Percentiles rank a stretch among this genome's conserved stretches.
phyloP scores from a whole-genome alignment of 2,329 filamentous ascomycete genomes.

The Metarhizium robertsii region DNA sequence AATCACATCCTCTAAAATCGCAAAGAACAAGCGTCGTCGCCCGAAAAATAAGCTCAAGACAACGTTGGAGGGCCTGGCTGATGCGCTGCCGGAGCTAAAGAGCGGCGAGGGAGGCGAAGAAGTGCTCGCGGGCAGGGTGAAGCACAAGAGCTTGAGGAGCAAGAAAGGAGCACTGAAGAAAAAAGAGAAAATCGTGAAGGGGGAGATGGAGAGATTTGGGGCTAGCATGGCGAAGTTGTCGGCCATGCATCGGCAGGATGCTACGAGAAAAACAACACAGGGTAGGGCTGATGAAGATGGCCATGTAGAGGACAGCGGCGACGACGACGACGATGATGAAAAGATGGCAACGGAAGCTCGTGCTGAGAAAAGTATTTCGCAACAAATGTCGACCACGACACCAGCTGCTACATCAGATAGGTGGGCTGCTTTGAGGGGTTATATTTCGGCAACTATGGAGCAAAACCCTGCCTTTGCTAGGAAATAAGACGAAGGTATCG shows the following conservation, averaged over 20 bases:
- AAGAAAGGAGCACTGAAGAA: conserved; percentile 73
- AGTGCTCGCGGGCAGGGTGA: conserved; percentile 48
- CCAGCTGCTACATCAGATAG: conserved; percentile 42
- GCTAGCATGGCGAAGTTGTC: conserved; percentile 72
- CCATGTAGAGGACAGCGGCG: background rate
- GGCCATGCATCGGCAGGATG: conserved; percentile 16
- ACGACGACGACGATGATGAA: conserved; percentile 4
- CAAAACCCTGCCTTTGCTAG: conserved; percentile 65
- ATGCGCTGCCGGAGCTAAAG: conserved; percentile 62
- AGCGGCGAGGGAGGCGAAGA: conserved; percentile 37
- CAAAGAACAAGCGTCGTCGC: conserved; percentile 30
- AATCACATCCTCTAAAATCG: conserved; percentile 49
- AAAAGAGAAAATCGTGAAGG: conserved; percentile 69
- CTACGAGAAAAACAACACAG: background rate
- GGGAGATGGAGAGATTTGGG: conserved; percentile 77
- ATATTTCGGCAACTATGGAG: conserved; percentile 83
- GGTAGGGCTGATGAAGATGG: conserved; percentile 8
- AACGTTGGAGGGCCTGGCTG: conserved; percentile 65
- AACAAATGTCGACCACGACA: conserved; percentile 2
- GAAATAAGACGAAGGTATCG: conserved; percentile 8
- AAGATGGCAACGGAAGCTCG: conserved; percentile 9
- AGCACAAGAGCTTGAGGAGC: conserved; percentile 65
- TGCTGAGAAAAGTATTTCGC: background rate
- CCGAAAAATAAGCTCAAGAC: conserved; percentile 71
- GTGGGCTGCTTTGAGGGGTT: conserved; percentile 75